A percentile compares a stretch with the other conserved stretches of the same genome.
phyloP scores from a whole-genome alignment of 495 filamentous ascomycete species.

The Aspergillus mulundensis region DNA sequence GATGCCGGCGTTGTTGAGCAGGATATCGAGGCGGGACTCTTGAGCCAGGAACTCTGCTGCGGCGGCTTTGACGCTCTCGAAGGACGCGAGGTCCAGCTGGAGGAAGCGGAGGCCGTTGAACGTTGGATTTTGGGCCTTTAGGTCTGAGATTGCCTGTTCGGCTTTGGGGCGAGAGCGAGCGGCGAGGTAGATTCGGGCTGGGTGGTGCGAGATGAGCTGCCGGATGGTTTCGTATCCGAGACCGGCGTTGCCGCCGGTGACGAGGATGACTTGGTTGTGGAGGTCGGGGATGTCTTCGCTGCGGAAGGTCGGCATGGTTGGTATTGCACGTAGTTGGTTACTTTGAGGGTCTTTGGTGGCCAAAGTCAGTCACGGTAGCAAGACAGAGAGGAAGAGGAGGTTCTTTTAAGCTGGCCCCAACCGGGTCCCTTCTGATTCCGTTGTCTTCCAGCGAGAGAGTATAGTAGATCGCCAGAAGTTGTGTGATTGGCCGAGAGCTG shows the following conservation, averaged over 20 bases:
- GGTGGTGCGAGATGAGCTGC: conserved; percentile 50
- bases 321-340: too few species aligned
- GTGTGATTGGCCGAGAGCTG: too few species aligned
- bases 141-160: not conserved
- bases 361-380: too few species aligned
- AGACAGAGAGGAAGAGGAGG: too few species aligned
- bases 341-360: too few species aligned
- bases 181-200: conserved; percentile 45
- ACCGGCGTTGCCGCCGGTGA: conserved; percentile 58
- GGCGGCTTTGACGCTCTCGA: conserved; percentile 37
- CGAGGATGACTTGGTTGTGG: conserved; percentile 48
- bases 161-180: too few species aligned
- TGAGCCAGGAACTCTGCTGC: conserved; percentile 29
- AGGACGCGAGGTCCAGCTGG: conserved; percentile 38
- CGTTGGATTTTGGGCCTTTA: not conserved
- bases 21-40: not conserved
- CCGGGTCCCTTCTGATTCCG: too few species aligned
- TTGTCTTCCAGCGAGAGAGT: too few species aligned
- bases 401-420: too few species aligned
- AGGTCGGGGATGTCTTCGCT: conserved; percentile 19
- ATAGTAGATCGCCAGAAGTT: too few species aligned
- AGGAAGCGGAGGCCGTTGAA: not conserved
- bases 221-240: conserved; percentile 53
- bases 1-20: not conserved
- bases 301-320: too few species aligned